These are phyloP conservation scores for Ocimum tenuiflorum DNA, from an alignment of 257 asterid species.

Conservation along the genomic window DNA sequence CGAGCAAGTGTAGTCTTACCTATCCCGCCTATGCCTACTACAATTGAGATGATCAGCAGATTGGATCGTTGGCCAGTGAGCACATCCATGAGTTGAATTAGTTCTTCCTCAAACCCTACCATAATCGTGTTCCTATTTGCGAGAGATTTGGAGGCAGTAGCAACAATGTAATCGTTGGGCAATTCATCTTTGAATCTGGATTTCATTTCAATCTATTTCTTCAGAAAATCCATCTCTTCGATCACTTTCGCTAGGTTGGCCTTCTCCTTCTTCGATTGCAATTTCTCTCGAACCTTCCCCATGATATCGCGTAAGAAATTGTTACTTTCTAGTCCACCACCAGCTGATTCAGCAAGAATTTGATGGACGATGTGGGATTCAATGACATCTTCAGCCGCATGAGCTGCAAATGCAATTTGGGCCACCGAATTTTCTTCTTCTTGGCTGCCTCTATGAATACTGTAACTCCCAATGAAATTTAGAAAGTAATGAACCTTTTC, in stretches of 20 bases:
- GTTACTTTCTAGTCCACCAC: too few relatives aligned
- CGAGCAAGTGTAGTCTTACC: conserved; percentile 8
- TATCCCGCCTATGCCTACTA: conserved; percentile 6
- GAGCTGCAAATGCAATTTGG: neutral
- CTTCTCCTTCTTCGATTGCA: too few relatives aligned
- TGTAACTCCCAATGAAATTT: neutral
- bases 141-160: neutral
- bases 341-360: neutral
- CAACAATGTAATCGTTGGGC: neutral
- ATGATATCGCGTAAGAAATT: too few relatives aligned
- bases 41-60: neutral
- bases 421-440: neutral
- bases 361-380: neutral
- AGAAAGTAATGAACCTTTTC: conserved; percentile 8
- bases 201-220: neutral
- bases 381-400: neutral
- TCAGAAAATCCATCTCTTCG: neutral
- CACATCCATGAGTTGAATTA: neutral
- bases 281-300: too few relatives aligned
- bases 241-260: too few relatives aligned
- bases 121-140: neutral
- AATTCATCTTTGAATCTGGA: neutral
- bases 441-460: neutral
- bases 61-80: neutral
- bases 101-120: conserved; percentile 9